Percentiles rank a stretch among this genome's conserved stretches.
These are phyloP conservation scores for Fusarium temperatum DNA, from an alignment of 2,329 filamentous ascomycete species.

Conservation along the genomic window DNA sequence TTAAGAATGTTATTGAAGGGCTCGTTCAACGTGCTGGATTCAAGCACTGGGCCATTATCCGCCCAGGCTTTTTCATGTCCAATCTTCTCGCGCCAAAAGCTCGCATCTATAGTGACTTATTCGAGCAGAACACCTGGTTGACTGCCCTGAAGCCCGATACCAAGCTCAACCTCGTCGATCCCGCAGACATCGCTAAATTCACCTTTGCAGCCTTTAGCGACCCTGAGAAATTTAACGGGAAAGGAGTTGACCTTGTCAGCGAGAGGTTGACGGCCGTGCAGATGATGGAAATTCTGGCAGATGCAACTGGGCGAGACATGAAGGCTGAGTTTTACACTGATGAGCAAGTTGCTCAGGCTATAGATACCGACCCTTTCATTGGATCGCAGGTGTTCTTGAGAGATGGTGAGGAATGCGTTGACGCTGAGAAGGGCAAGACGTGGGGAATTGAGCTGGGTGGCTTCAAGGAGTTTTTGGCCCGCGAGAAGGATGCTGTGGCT, in stretches of 20 bases:
- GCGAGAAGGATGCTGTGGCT: neutral
- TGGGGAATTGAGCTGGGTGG: neutral
- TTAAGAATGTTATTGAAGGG: neutral
- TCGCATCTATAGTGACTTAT: neutral
- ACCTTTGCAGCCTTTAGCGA: rapidly evolving
- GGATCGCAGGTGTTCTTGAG: neutral
- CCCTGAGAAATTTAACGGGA: rapidly evolving
- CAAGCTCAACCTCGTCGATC: neutral
- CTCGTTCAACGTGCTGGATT: neutral
- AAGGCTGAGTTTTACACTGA: neutral
- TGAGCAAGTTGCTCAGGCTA: neutral
- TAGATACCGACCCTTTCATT: neutral
- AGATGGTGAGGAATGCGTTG: neutral
- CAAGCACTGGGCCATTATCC: neutral
- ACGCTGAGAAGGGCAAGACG: neutral
- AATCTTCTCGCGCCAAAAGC: neutral
- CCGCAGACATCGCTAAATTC: neutral
- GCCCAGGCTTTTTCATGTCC: neutral
- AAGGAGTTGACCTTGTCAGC: neutral
- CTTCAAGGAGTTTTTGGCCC: neutral
- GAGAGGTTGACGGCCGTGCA: neutral
- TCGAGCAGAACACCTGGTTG: neutral
- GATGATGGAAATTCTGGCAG: neutral
- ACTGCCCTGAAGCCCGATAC: neutral
- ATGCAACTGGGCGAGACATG: neutral